Evolutionary conservation across 306 rosid genomes (phyloP).

Genomic region (Prinsepia uniflora): DNA sequence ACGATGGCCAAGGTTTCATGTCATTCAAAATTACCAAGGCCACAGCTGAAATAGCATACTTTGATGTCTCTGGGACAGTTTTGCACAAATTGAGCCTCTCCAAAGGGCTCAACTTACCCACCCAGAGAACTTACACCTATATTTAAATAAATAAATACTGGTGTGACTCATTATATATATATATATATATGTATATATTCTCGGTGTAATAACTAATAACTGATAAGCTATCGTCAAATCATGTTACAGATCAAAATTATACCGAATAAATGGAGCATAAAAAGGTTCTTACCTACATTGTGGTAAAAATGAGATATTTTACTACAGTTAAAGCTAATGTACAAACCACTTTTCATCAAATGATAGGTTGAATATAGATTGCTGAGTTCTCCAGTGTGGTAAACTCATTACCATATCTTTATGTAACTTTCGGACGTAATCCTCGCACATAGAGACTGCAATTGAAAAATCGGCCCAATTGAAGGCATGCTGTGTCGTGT

Average conservation of each 20-base stretch:
- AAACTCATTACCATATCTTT: slow-evolving; percentile 44
- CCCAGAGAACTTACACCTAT: not conserved
- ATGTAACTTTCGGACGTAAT: slow-evolving; percentile 37
- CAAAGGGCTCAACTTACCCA: slow-evolving; percentile 24
- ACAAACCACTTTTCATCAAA: slow-evolving; percentile 7
- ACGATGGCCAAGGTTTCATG: slow-evolving; percentile 84
- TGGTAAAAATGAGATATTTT: too few relatives aligned
- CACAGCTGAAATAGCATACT: slow-evolving; percentile 41
- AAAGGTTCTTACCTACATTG: not conserved
- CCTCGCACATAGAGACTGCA: slow-evolving; percentile 50
- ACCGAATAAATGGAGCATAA: not conserved
- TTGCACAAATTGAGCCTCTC: slow-evolving; percentile 46
- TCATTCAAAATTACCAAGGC: slow-evolving; percentile 35
- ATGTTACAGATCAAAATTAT: not conserved
- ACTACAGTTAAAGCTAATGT: not conserved
- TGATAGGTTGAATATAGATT: slow-evolving; percentile 53
- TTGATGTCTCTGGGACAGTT: slow-evolving; percentile 50
- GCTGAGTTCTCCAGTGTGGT: slow-evolving; percentile 57
- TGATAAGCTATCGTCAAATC: not conserved
- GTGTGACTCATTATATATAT: not conserved
- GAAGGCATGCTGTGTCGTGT: slow-evolving; percentile 23
- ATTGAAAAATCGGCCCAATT: slow-evolving; percentile 48
- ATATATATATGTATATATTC: not conserved
- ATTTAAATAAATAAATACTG: not conserved
- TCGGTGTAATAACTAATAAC: not conserved